Conservation (phyloP, 1,284 basidiomycete genomes). For the Microbotryomycetes sp. region DNA sequence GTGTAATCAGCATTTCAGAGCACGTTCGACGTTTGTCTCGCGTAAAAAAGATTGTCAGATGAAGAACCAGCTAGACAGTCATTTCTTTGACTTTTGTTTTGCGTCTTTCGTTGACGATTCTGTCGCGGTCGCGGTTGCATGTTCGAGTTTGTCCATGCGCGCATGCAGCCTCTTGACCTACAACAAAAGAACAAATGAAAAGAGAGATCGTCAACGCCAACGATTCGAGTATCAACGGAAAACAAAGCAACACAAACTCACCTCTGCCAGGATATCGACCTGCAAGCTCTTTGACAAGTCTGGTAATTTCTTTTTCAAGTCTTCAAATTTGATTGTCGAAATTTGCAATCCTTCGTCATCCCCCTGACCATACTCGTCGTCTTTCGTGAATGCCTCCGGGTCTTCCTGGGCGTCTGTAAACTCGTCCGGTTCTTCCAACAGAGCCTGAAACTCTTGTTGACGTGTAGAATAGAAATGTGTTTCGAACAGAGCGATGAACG, state of each 20-base stretch:
- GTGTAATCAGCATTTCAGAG: too few relatives aligned
- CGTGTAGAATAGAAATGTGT: slow-evolving; percentile 42
- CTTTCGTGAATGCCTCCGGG: slow-evolving; percentile 33
- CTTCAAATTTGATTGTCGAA: slow-evolving; percentile 62
- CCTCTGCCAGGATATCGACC: slow-evolving; percentile 13
- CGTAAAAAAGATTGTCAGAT: too few relatives aligned
- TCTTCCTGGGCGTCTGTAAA: slow-evolving; percentile 21
- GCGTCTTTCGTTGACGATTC: not conserved
- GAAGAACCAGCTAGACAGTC: not conserved
- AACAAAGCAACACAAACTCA: not conserved
- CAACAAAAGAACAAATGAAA: too few relatives aligned
- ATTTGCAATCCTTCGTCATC: slow-evolving; percentile 57
- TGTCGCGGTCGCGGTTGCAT: not conserved
- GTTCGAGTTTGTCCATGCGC: not conserved
- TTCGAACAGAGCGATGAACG: slow-evolving; percentile 67
- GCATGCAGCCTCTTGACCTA: not conserved
- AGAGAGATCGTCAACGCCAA: too few relatives aligned
- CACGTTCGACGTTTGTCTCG: too few relatives aligned
- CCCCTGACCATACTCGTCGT: slow-evolving; percentile 60
- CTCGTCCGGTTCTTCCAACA: slow-evolving; percentile 30
- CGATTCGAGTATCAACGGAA: not conserved
- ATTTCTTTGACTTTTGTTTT: not conserved
- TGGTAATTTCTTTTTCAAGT: slow-evolving; percentile 69
- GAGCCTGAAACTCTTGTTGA: slow-evolving; percentile 1
- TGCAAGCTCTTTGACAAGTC: slow-evolving; percentile 42